Evolutionary conservation across 2,329 filamentous ascomycete genomes (phyloP), one percentile per base, ranked within the genome.

Genomic region (Zalaria obscura): DNA sequence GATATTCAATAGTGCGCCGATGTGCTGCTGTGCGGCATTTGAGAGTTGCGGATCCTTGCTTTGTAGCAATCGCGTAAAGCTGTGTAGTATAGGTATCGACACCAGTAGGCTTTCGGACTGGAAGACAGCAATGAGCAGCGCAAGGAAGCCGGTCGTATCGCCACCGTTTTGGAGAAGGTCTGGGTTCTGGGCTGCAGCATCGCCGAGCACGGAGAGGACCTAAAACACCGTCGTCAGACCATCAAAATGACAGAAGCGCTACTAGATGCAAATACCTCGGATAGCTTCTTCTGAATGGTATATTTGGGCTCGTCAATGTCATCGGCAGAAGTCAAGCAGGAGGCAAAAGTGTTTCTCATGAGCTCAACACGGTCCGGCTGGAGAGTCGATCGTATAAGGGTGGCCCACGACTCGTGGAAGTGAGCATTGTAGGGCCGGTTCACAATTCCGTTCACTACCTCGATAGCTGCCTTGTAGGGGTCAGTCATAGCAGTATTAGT

Each of bases 281-380:
- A 87, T 37, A 96, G 76, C 61, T 93, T 95, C 66, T 96, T 96
- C 34, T 84, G 78, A 50, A 95, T 78, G 42, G 85, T 78, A 58
- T 98, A 96, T 57, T 87, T 93, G 54, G 87, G 80, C 54, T 94
- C 86, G 50, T 95, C 84, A 44, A 94, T 77, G 51, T 94, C 81
- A 45, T 84, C 75, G 3, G 85, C 49, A 9, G 39, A 44, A 8
- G 47, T 45, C 9, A 47, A 42, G 26, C 54, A 48, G 25, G 45
- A 46, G 37, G 57, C 50, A 38, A 56, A 59, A 5, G 51, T 47
- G 29, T 51, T 47, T n/a, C 48, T 50, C 18, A 60, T 48, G 43
- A 59, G 43, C 3, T 50, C 47, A 18, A 60, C 48, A 4, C 54
- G 49, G 26, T 58, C 54, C 2, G 50, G 46, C 26, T 46, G 49